Base-by-base conservation (phyloP, 2,329 filamentous ascomycete species). In the Aquanectria penicillioides region DNA sequence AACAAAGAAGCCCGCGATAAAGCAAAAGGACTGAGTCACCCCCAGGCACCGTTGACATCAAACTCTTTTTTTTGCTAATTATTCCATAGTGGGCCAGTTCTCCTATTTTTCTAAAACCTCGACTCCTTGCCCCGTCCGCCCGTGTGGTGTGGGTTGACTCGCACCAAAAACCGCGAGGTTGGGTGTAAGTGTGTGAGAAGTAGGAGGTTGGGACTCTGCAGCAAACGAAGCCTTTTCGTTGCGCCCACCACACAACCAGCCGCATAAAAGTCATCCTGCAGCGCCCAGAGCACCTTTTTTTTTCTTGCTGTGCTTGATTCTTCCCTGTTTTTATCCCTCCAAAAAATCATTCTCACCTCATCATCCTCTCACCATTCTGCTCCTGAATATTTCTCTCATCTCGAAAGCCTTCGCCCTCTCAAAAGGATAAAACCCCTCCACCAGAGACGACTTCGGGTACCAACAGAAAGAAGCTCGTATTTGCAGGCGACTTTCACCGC, bases 121-220 rank as follows among this genome's bases (percentile, higher is more conserved):
- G 34, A 34, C n/a, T 41, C 26, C 48, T 41, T 43, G 36, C 33
- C 22, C 34, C 23, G 26, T 38, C 49, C 28, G 50, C 33, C 41
- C 36, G 52, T 41, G 41, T 49, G 62, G 59, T 61, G 60, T 49
- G 46, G 46, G 60, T 49, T 55, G 44, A 62, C 59, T 44, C 38
- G 43, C 53, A 48, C 64, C 63, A 59, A 70, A 65, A 67, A 62
- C 59, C 49, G 57, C 70, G 73, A 72, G 73, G 73, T 59, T 75
- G 71, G 72, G 62, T 71, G 67, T 71, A 73, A 74, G 72, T 73
- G 62, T n/a, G n/a, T 70, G 73, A 73, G 69, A 74, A 74, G 72
- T 73, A 63, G 71, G 74, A 75, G 74, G 74, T 71, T 74, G 74
- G 74, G 74, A 69, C 28, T 13, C 46, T 36, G 49, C 56, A 54